Evolutionary conservation across 2,329 filamentous ascomycete species (phyloP), one percentile per base, ranked within the genome.

Genomic region (Epichloe sp.): DNA sequence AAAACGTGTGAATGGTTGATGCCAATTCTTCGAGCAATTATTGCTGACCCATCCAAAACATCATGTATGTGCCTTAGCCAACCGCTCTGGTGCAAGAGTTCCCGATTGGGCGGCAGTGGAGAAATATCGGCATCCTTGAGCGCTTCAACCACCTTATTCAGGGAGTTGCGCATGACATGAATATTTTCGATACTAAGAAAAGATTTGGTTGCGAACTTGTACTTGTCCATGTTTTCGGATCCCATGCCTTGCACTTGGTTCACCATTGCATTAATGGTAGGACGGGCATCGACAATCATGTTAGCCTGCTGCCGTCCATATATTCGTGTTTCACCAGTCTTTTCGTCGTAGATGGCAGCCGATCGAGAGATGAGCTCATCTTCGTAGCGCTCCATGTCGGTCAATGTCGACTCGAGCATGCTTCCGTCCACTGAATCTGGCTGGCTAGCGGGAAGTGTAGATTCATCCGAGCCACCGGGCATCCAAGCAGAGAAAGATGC

Each of bases 111-210:
- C 0, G 87, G 82, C 35, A 96, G 70, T 1, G 86, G 80, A 0
- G 88, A 86, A 31, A 96, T 77, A 65, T 98, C 93, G 2, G 89
- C 88, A 59, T 97, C 91, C 63, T 95, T 96, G 61, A 98, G 72
- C 3, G 88, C 85, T 56, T 95, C 90, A 49, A 96, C 76, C 19
- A 98, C 86, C 58, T 85, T 91, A 59, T 85, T 83, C 36, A 98
- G 74, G 2, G 91, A 97, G 55, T 86, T 85, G 52, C 93, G 80
- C 93, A 98, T 98, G 55, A 96, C 89, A 63, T 98, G 93, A 54
- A 98, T 97, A 64, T 98, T 98, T 65, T 94, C 91, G 61, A 98
- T 98, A 55, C 88, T 93, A 51, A 98, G 77, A 63, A 94, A 98
- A 34, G 85, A 85, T 67, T 96, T 95, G 53, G 84, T 85, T 15